Percentiles rank a stretch among this genome's conserved stretches.
phyloP scores from a whole-genome alignment of 345 rosid genomes.

The Luvunga scandens region DNA sequence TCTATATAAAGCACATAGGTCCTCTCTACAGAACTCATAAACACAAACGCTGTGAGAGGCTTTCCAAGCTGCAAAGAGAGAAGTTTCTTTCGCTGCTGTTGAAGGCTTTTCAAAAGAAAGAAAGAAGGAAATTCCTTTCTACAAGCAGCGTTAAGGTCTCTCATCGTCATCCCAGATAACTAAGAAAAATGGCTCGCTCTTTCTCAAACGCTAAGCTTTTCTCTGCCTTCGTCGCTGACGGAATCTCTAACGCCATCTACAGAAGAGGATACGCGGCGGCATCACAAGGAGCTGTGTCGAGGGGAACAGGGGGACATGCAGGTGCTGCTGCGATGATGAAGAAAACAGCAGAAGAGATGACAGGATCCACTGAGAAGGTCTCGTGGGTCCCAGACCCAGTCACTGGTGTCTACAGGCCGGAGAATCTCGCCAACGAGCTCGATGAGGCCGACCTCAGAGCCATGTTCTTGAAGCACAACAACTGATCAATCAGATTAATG shows the following conservation, averaged over 20 bases:
- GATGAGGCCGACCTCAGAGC: constrained; percentile 74
- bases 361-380: constrained; percentile 39
- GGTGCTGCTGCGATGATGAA: constrained; percentile 25
- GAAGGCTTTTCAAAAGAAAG: neutral
- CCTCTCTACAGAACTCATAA: neutral
- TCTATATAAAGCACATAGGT: neutral
- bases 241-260: constrained; percentile 31
- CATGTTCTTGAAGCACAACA: constrained; percentile 47
- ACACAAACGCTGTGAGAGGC: neutral
- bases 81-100: constrained; percentile 15
- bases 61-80: neutral
- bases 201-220: constrained; percentile 41
- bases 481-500: too few species aligned
- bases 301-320: constrained; percentile 20
- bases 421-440: constrained; percentile 51
- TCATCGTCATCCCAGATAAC: neutral
- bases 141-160: constrained; percentile 14
- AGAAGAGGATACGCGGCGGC: constrained; percentile 44
- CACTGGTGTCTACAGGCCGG: constrained; percentile 85
- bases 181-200: constrained; percentile 45
- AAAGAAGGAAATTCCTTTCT: constrained; percentile 4
- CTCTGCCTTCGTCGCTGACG: constrained; percentile 33
- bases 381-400: constrained; percentile 86
- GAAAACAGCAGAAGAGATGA: constrained; percentile 48
- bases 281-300: constrained; percentile 25